These are phyloP conservation scores for Stachybotrys echinatus DNA, from an alignment of 2,329 filamentous ascomycete genomes.

Conservation along the genomic window DNA sequence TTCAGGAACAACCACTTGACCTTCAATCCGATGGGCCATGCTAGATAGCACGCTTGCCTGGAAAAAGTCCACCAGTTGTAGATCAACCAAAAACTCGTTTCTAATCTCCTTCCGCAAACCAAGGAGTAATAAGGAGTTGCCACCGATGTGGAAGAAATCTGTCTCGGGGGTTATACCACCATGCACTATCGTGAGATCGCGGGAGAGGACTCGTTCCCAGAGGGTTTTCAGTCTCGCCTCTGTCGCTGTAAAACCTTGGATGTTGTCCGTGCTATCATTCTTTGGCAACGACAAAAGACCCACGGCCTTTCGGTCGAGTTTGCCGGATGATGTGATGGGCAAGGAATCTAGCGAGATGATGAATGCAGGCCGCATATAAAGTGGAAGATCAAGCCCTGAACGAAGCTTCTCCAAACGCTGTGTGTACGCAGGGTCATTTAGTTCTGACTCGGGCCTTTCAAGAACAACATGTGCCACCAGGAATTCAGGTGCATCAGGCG, in stretches of 20 bases:
- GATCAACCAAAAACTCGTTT: constrained; percentile 18
- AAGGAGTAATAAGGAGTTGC: constrained; percentile 33
- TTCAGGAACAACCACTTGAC: background rate
- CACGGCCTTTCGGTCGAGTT: background rate
- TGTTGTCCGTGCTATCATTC: background rate
- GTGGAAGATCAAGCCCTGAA: constrained; percentile 3
- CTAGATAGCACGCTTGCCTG: constrained; percentile 25
- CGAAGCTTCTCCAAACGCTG: too few species aligned
- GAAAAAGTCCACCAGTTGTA: constrained; percentile 32
- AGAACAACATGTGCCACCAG: constrained; percentile 24
- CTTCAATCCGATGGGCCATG: constrained; percentile 31
- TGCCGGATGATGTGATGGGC: background rate
- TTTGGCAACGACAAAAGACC: background rate
- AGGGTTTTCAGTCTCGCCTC: background rate
- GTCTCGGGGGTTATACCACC: constrained; percentile 7
- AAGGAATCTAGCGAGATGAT: background rate
- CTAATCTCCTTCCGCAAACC: constrained; percentile 27
- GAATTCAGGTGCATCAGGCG: constrained; percentile 8
- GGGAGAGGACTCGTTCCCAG: background rate
- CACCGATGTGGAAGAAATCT: constrained; percentile 35
- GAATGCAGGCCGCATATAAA: constrained; percentile 5
- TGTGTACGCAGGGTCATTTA: too few species aligned
- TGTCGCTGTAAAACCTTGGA: background rate
- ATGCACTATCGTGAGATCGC: too few species aligned
- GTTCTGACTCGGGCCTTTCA: background rate